Evolutionary conservation across 2,329 filamentous ascomycete genomes (phyloP).

Genomic region (Trichoderma afroharzianum): DNA sequence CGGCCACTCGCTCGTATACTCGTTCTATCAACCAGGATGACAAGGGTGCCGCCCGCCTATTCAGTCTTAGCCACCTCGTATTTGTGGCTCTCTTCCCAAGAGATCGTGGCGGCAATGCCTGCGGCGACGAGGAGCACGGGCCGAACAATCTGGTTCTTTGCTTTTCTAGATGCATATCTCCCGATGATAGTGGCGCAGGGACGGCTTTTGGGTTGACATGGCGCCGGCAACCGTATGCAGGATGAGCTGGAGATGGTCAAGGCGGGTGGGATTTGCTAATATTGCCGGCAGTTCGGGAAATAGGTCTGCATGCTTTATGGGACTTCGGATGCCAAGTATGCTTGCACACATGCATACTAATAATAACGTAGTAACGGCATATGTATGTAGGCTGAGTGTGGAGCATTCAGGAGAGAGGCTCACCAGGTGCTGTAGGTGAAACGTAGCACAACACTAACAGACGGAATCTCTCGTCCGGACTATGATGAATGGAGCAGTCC

Average conservation of each 20-base stretch:
- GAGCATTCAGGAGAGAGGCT: neutral
- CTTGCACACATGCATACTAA: neutral
- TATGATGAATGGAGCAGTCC: neutral
- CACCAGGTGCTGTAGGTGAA: neutral
- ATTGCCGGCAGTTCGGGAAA: neutral
- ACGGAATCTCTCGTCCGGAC: neutral
- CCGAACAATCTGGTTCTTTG: neutral
- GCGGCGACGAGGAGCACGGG: neutral
- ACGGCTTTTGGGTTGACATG: neutral
- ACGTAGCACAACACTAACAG: neutral
- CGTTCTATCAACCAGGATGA: neutral
- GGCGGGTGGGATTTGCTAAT: neutral
- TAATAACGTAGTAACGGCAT: neutral
- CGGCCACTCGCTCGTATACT: no score
- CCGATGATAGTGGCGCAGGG: slow-evolving; percentile 1
- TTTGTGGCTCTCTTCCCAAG: neutral
- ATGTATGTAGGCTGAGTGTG: neutral
- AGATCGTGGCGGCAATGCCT: neutral
- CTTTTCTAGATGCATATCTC: neutral
- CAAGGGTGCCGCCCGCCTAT: neutral
- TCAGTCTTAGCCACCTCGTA: neutral
- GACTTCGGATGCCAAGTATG: neutral
- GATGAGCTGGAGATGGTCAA: neutral
- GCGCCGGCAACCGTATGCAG: neutral
- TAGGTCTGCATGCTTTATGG: neutral